These are phyloP conservation scores for Oryza punctata DNA, from an alignment of 176 grass and related monocot genomes.

Conservation along the genomic window DNA sequence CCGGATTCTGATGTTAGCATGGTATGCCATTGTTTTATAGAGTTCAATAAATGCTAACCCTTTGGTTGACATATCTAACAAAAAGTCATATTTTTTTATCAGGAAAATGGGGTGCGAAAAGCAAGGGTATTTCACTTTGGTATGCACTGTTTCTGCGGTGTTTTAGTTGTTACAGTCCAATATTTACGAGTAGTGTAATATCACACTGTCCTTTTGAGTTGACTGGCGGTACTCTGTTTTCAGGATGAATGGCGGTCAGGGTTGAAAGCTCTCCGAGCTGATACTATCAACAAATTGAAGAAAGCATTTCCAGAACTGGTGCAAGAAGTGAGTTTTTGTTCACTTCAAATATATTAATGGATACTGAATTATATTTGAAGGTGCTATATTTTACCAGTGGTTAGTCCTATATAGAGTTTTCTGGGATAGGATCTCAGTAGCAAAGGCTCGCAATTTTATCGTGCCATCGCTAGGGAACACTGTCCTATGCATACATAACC, in stretches of 20 bases:
- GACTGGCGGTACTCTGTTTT: slow-evolving; percentile 30
- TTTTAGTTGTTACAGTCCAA: neutral
- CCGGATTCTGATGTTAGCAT: slow-evolving; percentile 98
- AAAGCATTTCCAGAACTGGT: slow-evolving; percentile 88
- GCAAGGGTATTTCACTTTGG: slow-evolving; percentile 95
- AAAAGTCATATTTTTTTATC: slow-evolving; percentile 15
- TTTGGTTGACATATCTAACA: slow-evolving; percentile 38
- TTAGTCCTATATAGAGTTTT: slow-evolving; percentile 10
- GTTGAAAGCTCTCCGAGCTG: slow-evolving; percentile 86
- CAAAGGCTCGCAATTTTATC: neutral
- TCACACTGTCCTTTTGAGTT: slow-evolving; percentile 21
- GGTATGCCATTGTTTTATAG: slow-evolving; percentile 55
- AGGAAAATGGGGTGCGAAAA: slow-evolving; percentile 99
- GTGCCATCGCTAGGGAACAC: neutral
- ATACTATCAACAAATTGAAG: slow-evolving; percentile 90
- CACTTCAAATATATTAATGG: slow-evolving; percentile 7
- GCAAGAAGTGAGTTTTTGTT: slow-evolving; percentile 75
- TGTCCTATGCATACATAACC: neutral
- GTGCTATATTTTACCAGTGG: slow-evolving; percentile 1
- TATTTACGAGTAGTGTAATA: slow-evolving; percentile 18
- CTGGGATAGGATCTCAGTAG: slow-evolving; percentile 7
- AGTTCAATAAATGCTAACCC: neutral
- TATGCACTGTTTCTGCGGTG: slow-evolving; percentile 45
- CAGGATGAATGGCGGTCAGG: slow-evolving; percentile 96
- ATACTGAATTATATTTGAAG: slow-evolving; percentile 37